phyloP scores from a whole-genome alignment of 2,329 filamentous ascomycete genomes.

The Phaeosphaeria sp. region DNA sequence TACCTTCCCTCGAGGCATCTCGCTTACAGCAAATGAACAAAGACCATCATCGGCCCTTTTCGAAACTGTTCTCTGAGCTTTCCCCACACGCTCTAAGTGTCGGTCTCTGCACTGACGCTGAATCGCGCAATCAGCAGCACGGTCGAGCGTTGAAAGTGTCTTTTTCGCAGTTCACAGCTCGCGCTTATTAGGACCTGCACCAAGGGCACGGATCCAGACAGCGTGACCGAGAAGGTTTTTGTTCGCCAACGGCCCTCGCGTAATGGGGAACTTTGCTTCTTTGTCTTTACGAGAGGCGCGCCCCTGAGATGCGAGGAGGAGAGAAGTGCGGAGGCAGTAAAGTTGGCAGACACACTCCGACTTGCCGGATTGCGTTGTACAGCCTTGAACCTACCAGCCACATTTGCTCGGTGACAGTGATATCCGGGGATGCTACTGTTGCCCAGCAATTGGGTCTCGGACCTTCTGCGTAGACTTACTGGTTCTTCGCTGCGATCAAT shows the following conservation, averaged over 20 bases:
- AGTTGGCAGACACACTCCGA: neutral
- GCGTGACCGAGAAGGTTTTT: neutral
- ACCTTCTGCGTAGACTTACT: too few species aligned
- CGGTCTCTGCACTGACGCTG: neutral
- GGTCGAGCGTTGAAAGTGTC: neutral
- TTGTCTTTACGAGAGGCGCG: neutral
- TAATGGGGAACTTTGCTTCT: neutral
- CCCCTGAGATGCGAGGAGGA: neutral
- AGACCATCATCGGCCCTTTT: neutral
- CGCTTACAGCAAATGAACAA: neutral
- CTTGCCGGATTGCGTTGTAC: too few species aligned
- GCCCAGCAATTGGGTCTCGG: neutral
- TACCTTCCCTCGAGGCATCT: neutral
- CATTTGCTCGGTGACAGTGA: neutral
- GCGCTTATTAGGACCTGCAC: neutral
- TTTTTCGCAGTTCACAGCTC: neutral
- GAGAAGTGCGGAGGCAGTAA: neutral
- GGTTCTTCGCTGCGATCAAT: neutral
- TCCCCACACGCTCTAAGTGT: neutral
- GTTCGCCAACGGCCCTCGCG: neutral
- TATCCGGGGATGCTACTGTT: neutral
- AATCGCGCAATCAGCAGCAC: neutral
- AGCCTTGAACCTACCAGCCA: neutral
- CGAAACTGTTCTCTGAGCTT: neutral
- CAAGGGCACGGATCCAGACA: neutral